Base-by-base conservation (phyloP, 805 yeast genomes). In the Candida orba region DNA sequence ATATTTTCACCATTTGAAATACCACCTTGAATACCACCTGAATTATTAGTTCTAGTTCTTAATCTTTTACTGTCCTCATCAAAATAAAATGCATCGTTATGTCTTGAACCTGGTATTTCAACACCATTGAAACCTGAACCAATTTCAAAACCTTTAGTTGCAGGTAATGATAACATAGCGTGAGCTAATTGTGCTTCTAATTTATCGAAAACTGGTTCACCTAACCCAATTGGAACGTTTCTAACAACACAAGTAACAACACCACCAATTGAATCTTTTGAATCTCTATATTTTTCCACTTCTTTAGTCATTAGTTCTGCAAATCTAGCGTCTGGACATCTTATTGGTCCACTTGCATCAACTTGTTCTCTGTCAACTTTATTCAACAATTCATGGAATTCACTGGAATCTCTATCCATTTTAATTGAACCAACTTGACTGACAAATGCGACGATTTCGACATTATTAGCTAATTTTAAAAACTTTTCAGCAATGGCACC, bases 1-100 rank as follows among this genome's bases (percentile, higher is more conserved):
- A 93, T 85, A 67, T 85, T 75, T 67, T 93, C 99, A 55, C 99
- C 99, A 62, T 93, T 93, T 41, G 95, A 71, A 60, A 93, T 93
- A 60, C 99, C 99, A 60, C 99, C 99, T 72, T 93, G 99, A 50
- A 89, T 79, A 68, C 99, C 99, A 56, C 98, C 99, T 15, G 95
- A 85, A 66, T 83, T 81, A 71, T 93, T 93, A 17, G 98, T 90
- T 55, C 64, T 73, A 23, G 99, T 93, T 65, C 91, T 83, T 60
- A 93, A 72, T 58, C 73, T 75, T 24, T 81, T 78, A 12, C 75
- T 62, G 23, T 71, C 71, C 45, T 72, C 78, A 56, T 79, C 87
- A 51, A 64, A 73, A 59, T 68, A 70, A 62, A 93, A 93, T 29
- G 90, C 74, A 66, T 93, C 99, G 57, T 93, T 93, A 71, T 93